A percentile compares a stretch with the other conserved stretches of the same genome.
These are phyloP conservation scores for Candida sanyaensis DNA, from an alignment of 1,139 yeast genomes.

Conservation along the genomic window DNA sequence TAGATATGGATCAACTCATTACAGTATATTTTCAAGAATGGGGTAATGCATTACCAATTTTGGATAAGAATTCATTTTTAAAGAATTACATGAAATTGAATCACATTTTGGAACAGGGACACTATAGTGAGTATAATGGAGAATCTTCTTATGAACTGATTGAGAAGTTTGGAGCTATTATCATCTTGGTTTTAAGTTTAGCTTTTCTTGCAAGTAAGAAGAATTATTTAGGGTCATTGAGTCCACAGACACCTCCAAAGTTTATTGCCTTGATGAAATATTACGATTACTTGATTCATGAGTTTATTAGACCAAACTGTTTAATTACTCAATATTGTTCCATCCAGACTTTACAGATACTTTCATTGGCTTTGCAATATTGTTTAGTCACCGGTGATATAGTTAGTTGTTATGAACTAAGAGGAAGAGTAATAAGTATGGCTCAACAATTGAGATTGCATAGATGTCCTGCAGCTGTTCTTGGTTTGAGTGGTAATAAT, in stretches of 20 bases:
- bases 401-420: slow-evolving; percentile 69
- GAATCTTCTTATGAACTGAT: slow-evolving; percentile 31
- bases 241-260: slow-evolving; percentile 18
- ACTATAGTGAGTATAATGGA: slow-evolving; percentile 9
- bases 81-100: slow-evolving; percentile 54
- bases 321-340: slow-evolving; percentile 58
- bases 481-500: slow-evolving; percentile 44
- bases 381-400: slow-evolving; percentile 75
- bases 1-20: slow-evolving; percentile 57
- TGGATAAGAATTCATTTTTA: slow-evolving; percentile 67
- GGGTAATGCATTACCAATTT: slow-evolving; percentile 69
- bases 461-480: slow-evolving; percentile 84
- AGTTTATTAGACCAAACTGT: slow-evolving; percentile 54
- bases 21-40: slow-evolving; percentile 75
- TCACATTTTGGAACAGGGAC: slow-evolving; percentile 35
- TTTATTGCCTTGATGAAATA: slow-evolving; percentile 35
- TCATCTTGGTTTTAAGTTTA: slow-evolving; percentile 59
- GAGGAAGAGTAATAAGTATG: slow-evolving; percentile 80
- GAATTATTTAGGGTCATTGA: slow-evolving; percentile 18
- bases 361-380: slow-evolving; percentile 69
- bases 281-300: slow-evolving; percentile 53
- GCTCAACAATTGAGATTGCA: slow-evolving; percentile 85
- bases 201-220: slow-evolving; percentile 50
- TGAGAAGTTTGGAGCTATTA: slow-evolving; percentile 63
- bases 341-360: slow-evolving; percentile 68